These are phyloP conservation scores for Nakazawaea laoshanensis DNA, from an alignment of 805 yeast species.

Conservation along the genomic window DNA sequence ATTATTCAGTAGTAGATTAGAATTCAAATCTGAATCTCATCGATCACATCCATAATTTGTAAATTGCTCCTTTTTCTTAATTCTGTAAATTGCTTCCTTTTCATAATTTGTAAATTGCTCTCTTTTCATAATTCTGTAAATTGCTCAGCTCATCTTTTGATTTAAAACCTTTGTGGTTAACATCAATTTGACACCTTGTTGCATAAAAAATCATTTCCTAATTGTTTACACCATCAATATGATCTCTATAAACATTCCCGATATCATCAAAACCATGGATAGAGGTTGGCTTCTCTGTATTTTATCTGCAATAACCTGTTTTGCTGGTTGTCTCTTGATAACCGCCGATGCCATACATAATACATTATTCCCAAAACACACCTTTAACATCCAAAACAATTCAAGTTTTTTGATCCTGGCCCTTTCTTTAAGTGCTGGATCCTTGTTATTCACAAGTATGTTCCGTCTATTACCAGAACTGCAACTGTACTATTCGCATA, in stretches of 20 bases:
- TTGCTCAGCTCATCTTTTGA: too few relatives aligned
- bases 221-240: too few relatives aligned
- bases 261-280: too few relatives aligned
- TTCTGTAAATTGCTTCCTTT: too few relatives aligned
- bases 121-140: too few relatives aligned
- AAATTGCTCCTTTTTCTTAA: too few relatives aligned
- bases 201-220: too few relatives aligned
- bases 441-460: constrained; percentile 70
- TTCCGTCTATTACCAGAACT: constrained; percentile 73
- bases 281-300: constrained; percentile 63
- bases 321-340: constrained; percentile 63
- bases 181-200: too few relatives aligned
- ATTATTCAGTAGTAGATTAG: constrained; percentile 11
- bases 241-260: too few relatives aligned
- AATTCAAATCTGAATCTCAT: constrained; percentile 9
- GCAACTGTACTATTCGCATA: constrained; percentile 29
- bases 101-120: too few relatives aligned
- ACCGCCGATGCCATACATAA: constrained; percentile 49
- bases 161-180: too few relatives aligned
- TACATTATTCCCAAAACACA: constrained; percentile 31
- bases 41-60: too few relatives aligned
- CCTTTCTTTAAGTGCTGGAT: constrained; percentile 73
- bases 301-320: constrained; percentile 62
- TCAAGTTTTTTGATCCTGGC: constrained; percentile 64
- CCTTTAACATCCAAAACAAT: constrained; percentile 50